Conservation (phyloP, 139 green algal species). For the Penium margaritaceum region DNA sequence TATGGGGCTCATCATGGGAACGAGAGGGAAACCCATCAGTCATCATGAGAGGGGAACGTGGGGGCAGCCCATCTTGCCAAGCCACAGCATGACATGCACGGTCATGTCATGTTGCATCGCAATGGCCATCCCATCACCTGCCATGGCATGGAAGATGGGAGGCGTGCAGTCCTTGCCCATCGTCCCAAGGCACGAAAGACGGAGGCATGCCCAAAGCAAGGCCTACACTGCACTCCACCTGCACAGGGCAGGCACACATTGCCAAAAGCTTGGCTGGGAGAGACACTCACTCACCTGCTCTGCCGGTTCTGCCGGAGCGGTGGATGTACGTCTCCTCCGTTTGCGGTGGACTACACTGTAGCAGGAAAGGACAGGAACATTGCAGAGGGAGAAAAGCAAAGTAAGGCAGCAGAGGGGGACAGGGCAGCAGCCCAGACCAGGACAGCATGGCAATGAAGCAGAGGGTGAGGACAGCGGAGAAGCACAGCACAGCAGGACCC, state of each 20-base stretch:
- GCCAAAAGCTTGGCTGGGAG: too few relatives aligned
- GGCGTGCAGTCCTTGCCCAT: not conserved
- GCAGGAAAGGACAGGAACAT: conserved; percentile 82
- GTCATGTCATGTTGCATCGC: too few relatives aligned
- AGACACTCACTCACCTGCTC: conserved; percentile 60
- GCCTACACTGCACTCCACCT: too few relatives aligned
- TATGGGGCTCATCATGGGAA: not conserved
- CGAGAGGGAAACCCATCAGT: too few relatives aligned
- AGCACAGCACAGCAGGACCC: too few relatives aligned
- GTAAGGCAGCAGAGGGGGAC: not conserved
- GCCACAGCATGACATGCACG: too few relatives aligned
- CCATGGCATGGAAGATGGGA: not conserved
- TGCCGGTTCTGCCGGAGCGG: conserved; percentile 78
- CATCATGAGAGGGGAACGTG: too few relatives aligned
- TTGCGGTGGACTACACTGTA: conserved; percentile 66
- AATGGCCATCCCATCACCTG: not conserved
- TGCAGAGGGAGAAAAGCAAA: conserved; percentile 68
- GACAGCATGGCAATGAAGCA: not conserved
- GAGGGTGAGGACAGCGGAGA: not conserved
- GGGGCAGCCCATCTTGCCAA: too few relatives aligned
- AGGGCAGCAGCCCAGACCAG: not conserved
- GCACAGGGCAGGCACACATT: too few relatives aligned
- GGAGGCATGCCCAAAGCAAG: not conserved
- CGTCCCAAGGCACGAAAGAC: not conserved
- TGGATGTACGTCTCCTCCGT: conserved; percentile 92